Percentiles rank a stretch among this genome's conserved stretches.
Conservation (phyloP, 768 basidiomycete genomes). For the Rhodotorula diobovata region DNA sequence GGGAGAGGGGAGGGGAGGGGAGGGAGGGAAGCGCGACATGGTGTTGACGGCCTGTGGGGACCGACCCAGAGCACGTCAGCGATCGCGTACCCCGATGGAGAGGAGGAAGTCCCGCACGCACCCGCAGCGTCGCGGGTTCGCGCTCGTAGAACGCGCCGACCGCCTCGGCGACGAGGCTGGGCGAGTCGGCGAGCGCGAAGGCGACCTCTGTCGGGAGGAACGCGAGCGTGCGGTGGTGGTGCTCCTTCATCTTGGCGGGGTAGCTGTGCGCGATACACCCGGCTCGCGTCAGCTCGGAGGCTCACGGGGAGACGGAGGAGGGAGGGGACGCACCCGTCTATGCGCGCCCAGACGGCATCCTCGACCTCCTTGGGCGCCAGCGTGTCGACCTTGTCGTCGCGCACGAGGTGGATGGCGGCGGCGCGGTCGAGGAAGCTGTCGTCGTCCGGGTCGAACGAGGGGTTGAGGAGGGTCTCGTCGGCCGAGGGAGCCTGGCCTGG, state of each 20-base stretch:
- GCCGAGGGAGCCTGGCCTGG: too few species aligned
- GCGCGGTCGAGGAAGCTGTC: conserved; percentile 51
- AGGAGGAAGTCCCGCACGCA: neutral
- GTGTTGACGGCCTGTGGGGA: conserved; percentile 68
- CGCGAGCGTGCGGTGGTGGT: conserved; percentile 70
- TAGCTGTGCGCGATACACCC: conserved; percentile 6
- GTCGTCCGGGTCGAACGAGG: conserved; percentile 52
- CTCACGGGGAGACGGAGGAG: neutral
- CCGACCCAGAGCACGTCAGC: neutral
- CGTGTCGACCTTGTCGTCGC: conserved; percentile 57
- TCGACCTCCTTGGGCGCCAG: conserved; percentile 62
- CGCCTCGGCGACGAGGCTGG: conserved; percentile 73
- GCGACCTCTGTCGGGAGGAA: conserved; percentile 77
- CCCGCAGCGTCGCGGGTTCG: conserved; percentile 74
- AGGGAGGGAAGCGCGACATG: conserved; percentile 84
- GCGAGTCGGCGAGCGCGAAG: conserved; percentile 61
- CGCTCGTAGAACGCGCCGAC: conserved; percentile 92
- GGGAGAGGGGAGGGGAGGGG: conserved; percentile 51
- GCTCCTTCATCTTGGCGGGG: conserved; percentile 47
- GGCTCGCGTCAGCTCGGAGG: too few species aligned
- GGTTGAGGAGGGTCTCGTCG: conserved; percentile 8
- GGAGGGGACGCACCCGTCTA: conserved; percentile 55
- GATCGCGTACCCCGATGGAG: neutral
- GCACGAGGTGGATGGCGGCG: conserved; percentile 64
- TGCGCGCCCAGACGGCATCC: conserved; percentile 63